Conservation (phyloP, 768 basidiomycete genomes). For the Fistulinella prunicolor region DNA sequence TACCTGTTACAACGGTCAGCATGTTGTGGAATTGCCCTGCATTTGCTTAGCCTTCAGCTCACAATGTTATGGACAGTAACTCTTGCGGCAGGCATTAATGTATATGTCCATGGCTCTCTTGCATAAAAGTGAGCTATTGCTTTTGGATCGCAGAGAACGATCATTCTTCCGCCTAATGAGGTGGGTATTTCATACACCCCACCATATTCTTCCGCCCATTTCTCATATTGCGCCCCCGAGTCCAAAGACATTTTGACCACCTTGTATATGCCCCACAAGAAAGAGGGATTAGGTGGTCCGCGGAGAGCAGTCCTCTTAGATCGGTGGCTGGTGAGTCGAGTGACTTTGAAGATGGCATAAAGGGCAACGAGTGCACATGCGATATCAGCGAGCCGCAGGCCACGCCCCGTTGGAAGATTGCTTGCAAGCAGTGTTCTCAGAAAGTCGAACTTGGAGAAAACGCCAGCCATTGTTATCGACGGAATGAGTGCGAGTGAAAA, state of each 20-base stretch:
- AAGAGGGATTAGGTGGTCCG: constrained; percentile 18
- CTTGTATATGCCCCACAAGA: constrained; percentile 17
- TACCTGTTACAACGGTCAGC: constrained; percentile 12
- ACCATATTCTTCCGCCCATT: constrained; percentile 50
- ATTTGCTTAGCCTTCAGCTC: not conserved
- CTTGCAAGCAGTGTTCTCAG: too few relatives aligned
- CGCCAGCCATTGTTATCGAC: too few relatives aligned
- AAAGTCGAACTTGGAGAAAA: too few relatives aligned
- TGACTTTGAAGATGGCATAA: constrained; percentile 10
- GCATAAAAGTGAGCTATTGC: constrained; percentile 51
- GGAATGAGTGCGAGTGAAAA: too few relatives aligned
- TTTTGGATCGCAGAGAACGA: constrained; percentile 47
- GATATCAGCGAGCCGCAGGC: not conserved
- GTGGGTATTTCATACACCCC: constrained; percentile 40
- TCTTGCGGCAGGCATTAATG: constrained; percentile 19
- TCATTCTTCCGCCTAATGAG: constrained; percentile 31
- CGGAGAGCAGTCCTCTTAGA: constrained; percentile 20
- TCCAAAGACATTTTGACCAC: constrained; percentile 13
- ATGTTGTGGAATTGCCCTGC: not conserved
- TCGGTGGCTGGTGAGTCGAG: not conserved
- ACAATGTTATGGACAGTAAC: constrained; percentile 24
- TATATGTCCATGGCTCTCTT: constrained; percentile 44
- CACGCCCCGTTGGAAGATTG: too few relatives aligned
- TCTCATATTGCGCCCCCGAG: constrained; percentile 37
- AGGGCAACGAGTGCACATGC: not conserved